Evolutionary conservation across 2,329 filamentous ascomycete genomes (phyloP).

Genomic region (Fusarium humuli): DNA sequence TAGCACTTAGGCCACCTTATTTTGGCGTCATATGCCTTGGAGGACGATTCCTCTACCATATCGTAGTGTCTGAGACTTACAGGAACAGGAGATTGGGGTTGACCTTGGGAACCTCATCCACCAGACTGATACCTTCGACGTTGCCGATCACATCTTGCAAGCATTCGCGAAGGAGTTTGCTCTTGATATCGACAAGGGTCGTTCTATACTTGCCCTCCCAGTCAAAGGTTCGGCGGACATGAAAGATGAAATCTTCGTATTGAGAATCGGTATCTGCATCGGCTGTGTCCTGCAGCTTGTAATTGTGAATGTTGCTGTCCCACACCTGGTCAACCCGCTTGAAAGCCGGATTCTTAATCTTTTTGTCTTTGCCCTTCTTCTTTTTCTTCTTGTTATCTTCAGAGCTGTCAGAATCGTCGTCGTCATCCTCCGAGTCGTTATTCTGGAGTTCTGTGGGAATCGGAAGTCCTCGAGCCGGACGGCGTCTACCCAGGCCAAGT

Average conservation of each 20-base stretch:
- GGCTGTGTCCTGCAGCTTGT: slow-evolving; percentile 66
- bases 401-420: neutral
- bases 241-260: slow-evolving; percentile 85
- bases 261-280: slow-evolving; percentile 60
- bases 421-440: neutral
- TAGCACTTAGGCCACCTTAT: neutral
- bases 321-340: slow-evolving; percentile 67
- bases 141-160: slow-evolving; percentile 56
- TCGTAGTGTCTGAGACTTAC: slow-evolving; percentile 50
- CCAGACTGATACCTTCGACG: slow-evolving; percentile 72
- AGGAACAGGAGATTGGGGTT: slow-evolving; percentile 79
- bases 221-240: slow-evolving; percentile 84
- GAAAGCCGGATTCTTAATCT: slow-evolving; percentile 51
- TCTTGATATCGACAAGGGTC: slow-evolving; percentile 87
- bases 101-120: slow-evolving; percentile 80
- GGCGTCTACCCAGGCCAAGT: neutral
- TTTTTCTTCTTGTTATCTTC: slow-evolving; percentile 37
- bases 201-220: slow-evolving; percentile 82
- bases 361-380: slow-evolving; percentile 40
- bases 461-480: neutral
- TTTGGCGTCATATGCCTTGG: neutral
- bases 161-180: slow-evolving; percentile 78
- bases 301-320: slow-evolving; percentile 63
- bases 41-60: neutral
- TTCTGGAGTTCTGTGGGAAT: neutral